Conservation (phyloP, 306 rosid species). For the Vigna nakashimae region DNA sequence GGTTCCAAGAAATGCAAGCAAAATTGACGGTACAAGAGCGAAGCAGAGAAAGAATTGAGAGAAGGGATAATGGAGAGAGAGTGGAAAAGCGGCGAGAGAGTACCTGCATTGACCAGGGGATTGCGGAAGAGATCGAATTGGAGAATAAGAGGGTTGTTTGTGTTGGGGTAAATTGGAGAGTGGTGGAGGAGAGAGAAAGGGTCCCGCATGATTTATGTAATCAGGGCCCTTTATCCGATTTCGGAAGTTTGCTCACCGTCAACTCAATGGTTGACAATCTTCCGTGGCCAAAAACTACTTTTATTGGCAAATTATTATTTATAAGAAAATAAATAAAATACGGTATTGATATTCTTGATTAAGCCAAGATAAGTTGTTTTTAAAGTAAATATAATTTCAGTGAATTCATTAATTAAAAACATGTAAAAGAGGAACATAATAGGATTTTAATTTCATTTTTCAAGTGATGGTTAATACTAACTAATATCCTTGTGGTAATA, state of each 20-base stretch:
- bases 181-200: constrained; percentile 50
- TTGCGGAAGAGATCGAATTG: constrained; percentile 53
- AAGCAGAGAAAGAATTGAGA: constrained; percentile 29
- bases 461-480: too few species aligned
- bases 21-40: background rate
- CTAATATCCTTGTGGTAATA: too few species aligned
- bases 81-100: constrained; percentile 34
- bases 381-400: too few species aligned
- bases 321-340: too few species aligned
- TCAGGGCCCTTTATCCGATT: constrained; percentile 54
- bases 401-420: too few species aligned
- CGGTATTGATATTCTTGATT: too few species aligned
- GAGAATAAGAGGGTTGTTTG: background rate
- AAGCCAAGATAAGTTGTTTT: too few species aligned
- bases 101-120: constrained; percentile 74
- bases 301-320: background rate
- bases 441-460: too few species aligned
- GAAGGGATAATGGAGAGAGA: constrained; percentile 8
- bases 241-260: constrained; percentile 41
- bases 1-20: constrained; percentile 52
- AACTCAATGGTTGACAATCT: constrained; percentile 37
- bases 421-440: too few species aligned
- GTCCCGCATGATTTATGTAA: constrained; percentile 54
- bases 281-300: background rate
- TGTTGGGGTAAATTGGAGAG: constrained; percentile 27